phyloP scores from a whole-genome alignment of 2,329 filamentous ascomycete species.

The Pseudodiploospora longispora region DNA sequence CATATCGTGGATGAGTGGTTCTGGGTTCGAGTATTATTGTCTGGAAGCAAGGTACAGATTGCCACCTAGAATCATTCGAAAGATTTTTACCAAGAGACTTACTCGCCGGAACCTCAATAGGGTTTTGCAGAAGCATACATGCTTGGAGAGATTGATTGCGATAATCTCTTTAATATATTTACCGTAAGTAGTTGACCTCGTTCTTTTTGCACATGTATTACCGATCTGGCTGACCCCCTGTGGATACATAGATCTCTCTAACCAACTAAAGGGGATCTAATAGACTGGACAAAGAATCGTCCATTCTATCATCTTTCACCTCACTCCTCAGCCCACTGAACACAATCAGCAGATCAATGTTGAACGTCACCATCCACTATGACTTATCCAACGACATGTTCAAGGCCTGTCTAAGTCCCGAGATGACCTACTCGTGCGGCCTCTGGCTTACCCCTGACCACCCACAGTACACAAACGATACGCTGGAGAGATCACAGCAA shows the following conservation, averaged over 20 bases:
- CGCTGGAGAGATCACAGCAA: slow-evolving; percentile 56
- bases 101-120: background rate
- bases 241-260: slow-evolving; percentile 4
- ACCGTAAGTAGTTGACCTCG: background rate
- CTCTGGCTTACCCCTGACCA: slow-evolving; percentile 6
- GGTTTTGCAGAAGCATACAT: slow-evolving; percentile 11
- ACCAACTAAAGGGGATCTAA: background rate
- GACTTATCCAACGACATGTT: slow-evolving; percentile 10
- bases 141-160: slow-evolving; percentile 8
- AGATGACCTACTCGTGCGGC: slow-evolving; percentile 11
- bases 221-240: too few species aligned
- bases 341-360: slow-evolving; percentile 1
- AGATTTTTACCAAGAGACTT: too few species aligned
- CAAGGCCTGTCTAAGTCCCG: slow-evolving; percentile 7
- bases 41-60: too few species aligned
- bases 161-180: slow-evolving; percentile 8
- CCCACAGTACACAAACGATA: slow-evolving; percentile 32
- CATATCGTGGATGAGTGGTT: too few species aligned
- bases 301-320: slow-evolving; percentile 1
- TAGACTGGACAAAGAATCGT: slow-evolving; percentile 2
- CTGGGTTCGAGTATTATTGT: too few species aligned
- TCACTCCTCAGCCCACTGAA: background rate
- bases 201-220: too few species aligned
- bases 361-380: slow-evolving; percentile 5
- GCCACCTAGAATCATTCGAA: too few species aligned